A percentile compares a stretch with the other conserved stretches of the same genome.
phyloP scores from a whole-genome alignment of 2,329 filamentous ascomycete species.

The Sporothrix brasiliensis region DNA sequence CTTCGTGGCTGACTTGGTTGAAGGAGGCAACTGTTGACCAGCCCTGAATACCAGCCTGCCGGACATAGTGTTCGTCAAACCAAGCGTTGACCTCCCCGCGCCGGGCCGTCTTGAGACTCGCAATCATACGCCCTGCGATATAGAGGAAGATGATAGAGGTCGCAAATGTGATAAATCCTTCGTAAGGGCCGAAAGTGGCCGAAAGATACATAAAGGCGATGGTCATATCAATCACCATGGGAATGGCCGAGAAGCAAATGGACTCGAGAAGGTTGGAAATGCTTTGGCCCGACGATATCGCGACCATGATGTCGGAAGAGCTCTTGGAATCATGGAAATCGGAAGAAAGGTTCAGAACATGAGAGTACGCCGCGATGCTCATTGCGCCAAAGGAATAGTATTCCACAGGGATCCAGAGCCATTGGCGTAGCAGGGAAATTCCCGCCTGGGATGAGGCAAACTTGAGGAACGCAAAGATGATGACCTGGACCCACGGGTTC shows the following conservation, averaged over 20 bases:
- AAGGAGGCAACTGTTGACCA: slow-evolving; percentile 64
- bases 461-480: slow-evolving; percentile 55
- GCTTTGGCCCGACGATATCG: slow-evolving; percentile 57
- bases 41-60: slow-evolving; percentile 59
- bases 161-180: slow-evolving; percentile 63
- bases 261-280: slow-evolving; percentile 61
- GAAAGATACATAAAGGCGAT: slow-evolving; percentile 64
- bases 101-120: slow-evolving; percentile 53
- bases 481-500: slow-evolving; percentile 57
- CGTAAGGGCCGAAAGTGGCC: slow-evolving; percentile 61
- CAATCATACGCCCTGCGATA: slow-evolving; percentile 56
- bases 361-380: slow-evolving; percentile 59
- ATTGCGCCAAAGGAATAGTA: slow-evolving; percentile 59
- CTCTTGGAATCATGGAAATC: slow-evolving; percentile 65
- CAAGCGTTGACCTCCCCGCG: slow-evolving; percentile 56
- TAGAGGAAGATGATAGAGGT: slow-evolving; percentile 61
- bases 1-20: slow-evolving; percentile 62
- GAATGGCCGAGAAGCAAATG: slow-evolving; percentile 60
- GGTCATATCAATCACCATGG: slow-evolving; percentile 62
- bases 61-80: slow-evolving; percentile 59
- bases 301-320: slow-evolving; percentile 60
- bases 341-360: slow-evolving; percentile 62
- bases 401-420: slow-evolving; percentile 62
- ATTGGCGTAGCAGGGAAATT: slow-evolving; percentile 56
- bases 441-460: slow-evolving; percentile 60